A percentile compares a stretch with the other conserved stretches of the same genome.
phyloP scores from a whole-genome alignment of 2,329 filamentous ascomycete genomes.

The Talaromyces amestolkiae region DNA sequence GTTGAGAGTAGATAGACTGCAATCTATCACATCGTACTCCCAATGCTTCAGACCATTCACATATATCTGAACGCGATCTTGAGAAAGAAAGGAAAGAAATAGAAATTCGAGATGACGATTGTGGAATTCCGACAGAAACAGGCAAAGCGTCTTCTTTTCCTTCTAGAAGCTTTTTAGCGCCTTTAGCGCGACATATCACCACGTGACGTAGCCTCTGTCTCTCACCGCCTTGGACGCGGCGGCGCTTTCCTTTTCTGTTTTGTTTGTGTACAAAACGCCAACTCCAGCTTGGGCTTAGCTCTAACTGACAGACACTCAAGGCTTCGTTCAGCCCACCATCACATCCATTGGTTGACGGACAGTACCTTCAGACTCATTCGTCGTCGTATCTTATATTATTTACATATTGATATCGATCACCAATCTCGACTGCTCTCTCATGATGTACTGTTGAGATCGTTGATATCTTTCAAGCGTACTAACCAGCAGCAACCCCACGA shows the following conservation, averaged over 20 bases:
- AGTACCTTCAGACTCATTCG: background rate
- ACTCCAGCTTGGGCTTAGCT: slow-evolving; percentile 2
- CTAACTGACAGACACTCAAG: slow-evolving; percentile 32
- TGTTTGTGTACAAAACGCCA: slow-evolving; percentile 35
- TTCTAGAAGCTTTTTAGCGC: slow-evolving; percentile 6
- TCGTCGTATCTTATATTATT: background rate
- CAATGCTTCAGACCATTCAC: background rate
- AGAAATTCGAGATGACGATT: background rate
- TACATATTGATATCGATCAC: background rate
- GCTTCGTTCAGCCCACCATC: slow-evolving; percentile 43
- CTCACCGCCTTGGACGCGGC: slow-evolving; percentile 30
- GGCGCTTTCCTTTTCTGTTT: slow-evolving; percentile 29
- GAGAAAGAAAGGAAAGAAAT: background rate
- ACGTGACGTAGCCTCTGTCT: background rate
- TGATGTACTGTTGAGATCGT: slow-evolving; percentile 9
- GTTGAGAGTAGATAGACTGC: background rate
- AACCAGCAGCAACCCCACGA: slow-evolving; percentile 10
- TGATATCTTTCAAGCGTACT: background rate
- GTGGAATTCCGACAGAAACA: background rate
- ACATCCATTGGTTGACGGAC: slow-evolving; percentile 42
- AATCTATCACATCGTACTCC: background rate
- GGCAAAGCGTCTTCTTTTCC: background rate
- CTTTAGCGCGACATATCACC: background rate
- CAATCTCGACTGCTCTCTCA: slow-evolving; percentile 31
- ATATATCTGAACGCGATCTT: background rate